Evolutionary conservation across 106 monocot species (phyloP).

Genomic region (Dioscorea alata): DNA sequence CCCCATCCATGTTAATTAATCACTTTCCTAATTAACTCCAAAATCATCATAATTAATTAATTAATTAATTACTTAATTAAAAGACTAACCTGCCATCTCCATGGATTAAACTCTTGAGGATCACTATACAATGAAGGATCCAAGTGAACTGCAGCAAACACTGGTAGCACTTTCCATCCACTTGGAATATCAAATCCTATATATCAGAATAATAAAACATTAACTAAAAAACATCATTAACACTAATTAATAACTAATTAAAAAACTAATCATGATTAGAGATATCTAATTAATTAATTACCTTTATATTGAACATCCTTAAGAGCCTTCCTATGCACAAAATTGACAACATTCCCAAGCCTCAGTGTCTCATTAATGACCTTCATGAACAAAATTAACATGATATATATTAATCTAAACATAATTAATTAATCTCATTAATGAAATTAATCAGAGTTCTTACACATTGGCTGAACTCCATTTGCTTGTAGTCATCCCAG

Average conservation of each 20-base stretch:
- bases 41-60: neutral
- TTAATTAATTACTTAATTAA: too few species aligned
- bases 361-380: constrained; percentile 91
- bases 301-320: constrained; percentile 57
- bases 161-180: constrained; percentile 86
- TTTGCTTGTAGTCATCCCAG: constrained; percentile 90
- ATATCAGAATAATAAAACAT: neutral
- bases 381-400: constrained; percentile 20
- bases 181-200: constrained; percentile 62
- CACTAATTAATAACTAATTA: neutral
- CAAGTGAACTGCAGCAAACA: constrained; percentile 65
- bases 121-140: constrained; percentile 41
- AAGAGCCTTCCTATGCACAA: constrained; percentile 74
- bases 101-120: constrained; percentile 67
- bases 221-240: neutral
- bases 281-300: constrained; percentile 9
- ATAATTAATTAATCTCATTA: neutral
- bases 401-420: neutral
- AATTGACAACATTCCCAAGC: constrained; percentile 78
- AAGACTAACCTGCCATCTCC: constrained; percentile 77
- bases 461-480: constrained; percentile 92
- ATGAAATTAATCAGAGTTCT: neutral
- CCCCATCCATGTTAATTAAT: too few species aligned
- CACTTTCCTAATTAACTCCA: too few species aligned
- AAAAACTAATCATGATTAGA: neutral